Percentiles rank a stretch among this genome's conserved stretches.
Evolutionary conservation across 305 asterid species (phyloP).

Genomic region (Fraxinus latifolia): DNA sequence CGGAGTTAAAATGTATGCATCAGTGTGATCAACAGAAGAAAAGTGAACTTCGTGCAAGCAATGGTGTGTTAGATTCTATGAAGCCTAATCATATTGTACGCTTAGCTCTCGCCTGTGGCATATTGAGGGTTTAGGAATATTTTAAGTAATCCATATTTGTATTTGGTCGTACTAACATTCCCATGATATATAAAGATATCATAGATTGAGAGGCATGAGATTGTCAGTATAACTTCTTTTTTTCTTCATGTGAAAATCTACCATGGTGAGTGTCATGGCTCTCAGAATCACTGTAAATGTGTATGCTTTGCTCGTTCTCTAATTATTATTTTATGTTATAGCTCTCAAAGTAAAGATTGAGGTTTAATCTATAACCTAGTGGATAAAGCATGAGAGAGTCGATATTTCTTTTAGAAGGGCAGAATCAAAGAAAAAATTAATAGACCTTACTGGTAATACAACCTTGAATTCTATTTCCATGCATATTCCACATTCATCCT

Average conservation of each 20-base stretch:
- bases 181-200: not conserved
- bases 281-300: not conserved
- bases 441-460: constrained; percentile 10
- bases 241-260: not conserved
- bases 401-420: not conserved
- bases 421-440: not conserved
- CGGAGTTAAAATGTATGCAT: not conserved
- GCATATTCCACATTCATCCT: constrained; percentile 51
- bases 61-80: not conserved
- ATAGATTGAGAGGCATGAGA: not conserved
- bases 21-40: not conserved
- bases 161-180: not conserved
- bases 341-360: not conserved
- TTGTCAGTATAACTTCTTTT: too few relatives aligned
- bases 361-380: not conserved
- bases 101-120: not conserved
- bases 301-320: not conserved
- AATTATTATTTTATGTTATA: too few relatives aligned
- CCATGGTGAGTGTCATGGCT: not conserved
- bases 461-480: too few relatives aligned
- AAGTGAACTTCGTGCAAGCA: not conserved
- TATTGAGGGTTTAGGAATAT: not conserved
- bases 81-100: not conserved
- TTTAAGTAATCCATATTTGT: not conserved
- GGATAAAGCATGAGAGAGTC: not conserved